Evolutionary conservation across 2,329 filamentous ascomycete genomes (phyloP).

Genomic region (Hypomyces perniciosus): DNA sequence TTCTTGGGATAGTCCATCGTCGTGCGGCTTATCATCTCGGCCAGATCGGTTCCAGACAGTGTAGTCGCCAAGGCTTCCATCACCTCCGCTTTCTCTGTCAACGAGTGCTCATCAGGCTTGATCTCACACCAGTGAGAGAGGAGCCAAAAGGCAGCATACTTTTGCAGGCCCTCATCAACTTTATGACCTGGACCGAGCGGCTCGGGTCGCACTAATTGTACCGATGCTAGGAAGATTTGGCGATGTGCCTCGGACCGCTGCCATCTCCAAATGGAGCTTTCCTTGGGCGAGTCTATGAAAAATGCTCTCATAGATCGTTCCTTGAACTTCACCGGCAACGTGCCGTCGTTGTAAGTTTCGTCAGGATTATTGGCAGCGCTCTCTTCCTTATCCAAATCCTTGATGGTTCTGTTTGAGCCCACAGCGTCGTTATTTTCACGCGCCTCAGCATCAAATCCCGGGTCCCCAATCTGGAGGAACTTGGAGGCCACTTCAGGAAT

Average conservation of each 20-base stretch:
- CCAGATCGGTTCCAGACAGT: conserved; percentile 14
- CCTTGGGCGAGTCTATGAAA: conserved; percentile 16
- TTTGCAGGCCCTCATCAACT: not conserved
- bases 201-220: conserved; percentile 12
- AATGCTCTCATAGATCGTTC: conserved; percentile 26
- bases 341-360: conserved; percentile 20
- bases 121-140: conserved; percentile 16
- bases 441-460: conserved; percentile 19
- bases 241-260: conserved; percentile 21
- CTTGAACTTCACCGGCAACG: conserved; percentile 22
- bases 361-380: conserved; percentile 9
- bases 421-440: conserved; percentile 1
- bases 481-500: conserved; percentile 20
- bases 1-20: not conserved
- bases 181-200: not conserved
- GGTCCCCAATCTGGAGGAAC: conserved; percentile 22
- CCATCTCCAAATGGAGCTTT: conserved; percentile 5
- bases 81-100: conserved; percentile 16
- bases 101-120: conserved; percentile 13
- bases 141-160: conserved; percentile 15
- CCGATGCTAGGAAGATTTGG: conserved; percentile 18
- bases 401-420: conserved; percentile 6
- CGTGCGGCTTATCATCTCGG: conserved; percentile 13
- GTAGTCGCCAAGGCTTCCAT: conserved; percentile 18
- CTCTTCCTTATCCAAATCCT: conserved; percentile 18